Evolutionary conservation across 148 eudicot genomes (phyloP).

Genomic region (Rhododendron henanense): DNA sequence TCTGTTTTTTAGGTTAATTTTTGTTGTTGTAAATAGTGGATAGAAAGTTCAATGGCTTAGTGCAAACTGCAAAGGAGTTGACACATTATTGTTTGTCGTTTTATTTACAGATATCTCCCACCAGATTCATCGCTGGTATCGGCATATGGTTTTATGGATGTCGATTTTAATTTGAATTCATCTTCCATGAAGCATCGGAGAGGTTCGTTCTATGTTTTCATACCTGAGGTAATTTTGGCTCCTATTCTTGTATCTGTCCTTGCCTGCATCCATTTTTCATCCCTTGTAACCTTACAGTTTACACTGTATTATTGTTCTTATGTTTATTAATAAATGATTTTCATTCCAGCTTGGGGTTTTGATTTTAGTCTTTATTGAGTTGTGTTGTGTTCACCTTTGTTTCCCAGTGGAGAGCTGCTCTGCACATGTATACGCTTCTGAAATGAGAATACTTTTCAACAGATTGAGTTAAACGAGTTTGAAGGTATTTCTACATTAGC

Average conservation of each 20-base stretch:
- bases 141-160: constrained; percentile 76
- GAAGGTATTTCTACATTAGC: constrained; percentile 57
- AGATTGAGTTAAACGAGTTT: constrained; percentile 85
- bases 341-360: not conserved
- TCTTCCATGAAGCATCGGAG: constrained; percentile 43
- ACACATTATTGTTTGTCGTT: constrained; percentile 12
- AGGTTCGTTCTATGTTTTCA: constrained; percentile 62
- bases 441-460: constrained; percentile 22
- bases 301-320: not conserved
- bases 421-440: constrained; percentile 5
- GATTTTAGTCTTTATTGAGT: constrained; percentile 10
- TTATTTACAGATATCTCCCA: constrained; percentile 60
- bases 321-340: not conserved
- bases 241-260: constrained; percentile 8
- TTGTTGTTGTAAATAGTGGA: not conserved
- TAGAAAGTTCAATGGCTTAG: not conserved
- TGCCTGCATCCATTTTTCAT: not conserved
- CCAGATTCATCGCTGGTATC: constrained; percentile 49
- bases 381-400: constrained; percentile 14
- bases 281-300: not conserved
- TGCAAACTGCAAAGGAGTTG: not conserved
- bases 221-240: constrained; percentile 75
- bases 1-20: not conserved
- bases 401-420: constrained; percentile 13
- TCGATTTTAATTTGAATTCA: constrained; percentile 38